Conservation (phyloP, 2,329 filamentous ascomycete genomes). For the Waltergamsia citrina region DNA sequence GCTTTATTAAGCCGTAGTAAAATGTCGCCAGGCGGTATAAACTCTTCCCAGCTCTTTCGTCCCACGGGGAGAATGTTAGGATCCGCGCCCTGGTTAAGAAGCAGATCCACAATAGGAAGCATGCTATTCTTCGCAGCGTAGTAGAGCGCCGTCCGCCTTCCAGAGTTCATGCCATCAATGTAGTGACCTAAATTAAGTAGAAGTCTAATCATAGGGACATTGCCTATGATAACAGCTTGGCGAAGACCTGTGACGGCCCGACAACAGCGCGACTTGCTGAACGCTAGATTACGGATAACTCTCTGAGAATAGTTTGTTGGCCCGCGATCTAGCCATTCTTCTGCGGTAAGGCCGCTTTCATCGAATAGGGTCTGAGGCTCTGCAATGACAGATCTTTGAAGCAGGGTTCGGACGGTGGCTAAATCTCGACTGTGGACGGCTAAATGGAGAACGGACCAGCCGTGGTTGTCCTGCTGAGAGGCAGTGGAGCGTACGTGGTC, state of each 20-base stretch:
- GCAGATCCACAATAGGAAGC: slow-evolving; percentile 12
- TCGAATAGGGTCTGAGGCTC: slow-evolving; percentile 9
- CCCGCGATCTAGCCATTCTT: slow-evolving; percentile 13
- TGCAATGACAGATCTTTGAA: slow-evolving; percentile 6
- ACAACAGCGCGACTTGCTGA: slow-evolving; percentile 17
- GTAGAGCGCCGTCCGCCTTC: slow-evolving; percentile 15
- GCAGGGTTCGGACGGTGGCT: slow-evolving; percentile 9
- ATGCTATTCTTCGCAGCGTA: slow-evolving; percentile 13
- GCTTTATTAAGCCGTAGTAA: neutral
- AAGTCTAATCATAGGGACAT: slow-evolving; percentile 11
- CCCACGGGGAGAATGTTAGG: slow-evolving; percentile 12
- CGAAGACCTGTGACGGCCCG: slow-evolving; percentile 13
- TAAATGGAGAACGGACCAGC: slow-evolving; percentile 15
- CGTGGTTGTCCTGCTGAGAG: slow-evolving; percentile 13
- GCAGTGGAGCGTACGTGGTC: slow-evolving; percentile 9
- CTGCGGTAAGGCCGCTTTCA: slow-evolving; percentile 13
- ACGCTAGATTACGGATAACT: slow-evolving; percentile 13
- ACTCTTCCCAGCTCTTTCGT: slow-evolving; percentile 14
- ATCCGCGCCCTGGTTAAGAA: slow-evolving; percentile 15
- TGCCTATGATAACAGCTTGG: slow-evolving; percentile 12
- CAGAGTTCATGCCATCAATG: slow-evolving; percentile 13
- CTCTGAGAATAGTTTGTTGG: slow-evolving; percentile 9
- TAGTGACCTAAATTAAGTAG: slow-evolving; percentile 12
- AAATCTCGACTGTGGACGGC: slow-evolving; percentile 12
- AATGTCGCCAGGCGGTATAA: slow-evolving; percentile 6